phyloP scores from a whole-genome alignment of 176 grass and related monocot genomes.

The Hordeum marinum region DNA sequence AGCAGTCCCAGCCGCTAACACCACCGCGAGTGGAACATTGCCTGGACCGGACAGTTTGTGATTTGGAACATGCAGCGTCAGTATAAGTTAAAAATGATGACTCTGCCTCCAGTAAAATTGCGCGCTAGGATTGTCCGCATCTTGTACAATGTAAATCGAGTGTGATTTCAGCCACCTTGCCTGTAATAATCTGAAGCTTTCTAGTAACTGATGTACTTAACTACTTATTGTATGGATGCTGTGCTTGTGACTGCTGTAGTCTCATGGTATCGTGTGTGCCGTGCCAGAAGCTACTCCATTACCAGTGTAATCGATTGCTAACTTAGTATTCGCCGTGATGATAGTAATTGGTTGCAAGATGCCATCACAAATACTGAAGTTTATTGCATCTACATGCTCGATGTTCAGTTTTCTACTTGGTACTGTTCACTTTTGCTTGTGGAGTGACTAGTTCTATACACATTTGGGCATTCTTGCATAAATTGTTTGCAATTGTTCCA shows the following conservation, averaged over 20 bases:
- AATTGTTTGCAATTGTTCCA: too few relatives aligned
- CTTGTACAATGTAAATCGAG: constrained; percentile 54
- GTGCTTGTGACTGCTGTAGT: constrained; percentile 23
- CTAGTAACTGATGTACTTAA: constrained; percentile 41
- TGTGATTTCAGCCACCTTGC: constrained; percentile 42
- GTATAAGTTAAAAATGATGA: constrained; percentile 22
- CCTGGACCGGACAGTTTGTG: constrained; percentile 27
- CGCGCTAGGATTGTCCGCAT: constrained; percentile 35
- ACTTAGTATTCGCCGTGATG: neutral
- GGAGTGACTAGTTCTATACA: too few relatives aligned
- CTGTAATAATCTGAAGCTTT: constrained; percentile 44
- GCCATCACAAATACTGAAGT: too few relatives aligned
- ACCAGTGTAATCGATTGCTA: constrained; percentile 23
- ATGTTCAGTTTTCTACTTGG: too few relatives aligned
- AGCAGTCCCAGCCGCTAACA: neutral
- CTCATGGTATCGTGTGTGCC: neutral
- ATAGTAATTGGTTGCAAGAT: neutral
- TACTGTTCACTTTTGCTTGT: too few relatives aligned
- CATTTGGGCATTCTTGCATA: too few relatives aligned
- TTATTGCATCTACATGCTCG: too few relatives aligned
- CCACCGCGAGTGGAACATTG: constrained; percentile 2
- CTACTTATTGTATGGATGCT: neutral
- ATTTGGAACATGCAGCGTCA: constrained; percentile 20
- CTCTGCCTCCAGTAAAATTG: constrained; percentile 8
- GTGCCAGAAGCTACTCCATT: neutral